Evolutionary conservation across 2,329 filamentous ascomycete genomes (phyloP).

Genomic region (Chaetomium globosum): DNA sequence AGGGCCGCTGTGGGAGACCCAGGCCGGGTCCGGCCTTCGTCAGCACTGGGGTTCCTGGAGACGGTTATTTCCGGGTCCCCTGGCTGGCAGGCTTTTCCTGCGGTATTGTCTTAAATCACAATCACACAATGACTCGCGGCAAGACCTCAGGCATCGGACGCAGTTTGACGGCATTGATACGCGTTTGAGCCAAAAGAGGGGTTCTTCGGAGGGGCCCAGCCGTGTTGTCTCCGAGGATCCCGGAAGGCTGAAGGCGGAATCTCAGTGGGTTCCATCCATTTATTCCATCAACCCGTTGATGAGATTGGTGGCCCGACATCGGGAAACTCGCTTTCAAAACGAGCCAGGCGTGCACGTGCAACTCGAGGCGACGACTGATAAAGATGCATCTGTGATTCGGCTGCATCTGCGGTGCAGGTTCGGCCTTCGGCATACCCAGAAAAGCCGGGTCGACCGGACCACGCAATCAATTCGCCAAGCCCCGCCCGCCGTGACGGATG

Average conservation of each 20-base stretch:
- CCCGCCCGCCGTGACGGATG: neutral
- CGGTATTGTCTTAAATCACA: constrained; percentile 8
- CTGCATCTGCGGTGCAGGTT: neutral
- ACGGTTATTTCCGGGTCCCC: constrained; percentile 14
- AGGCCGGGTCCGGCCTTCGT: constrained; percentile 4
- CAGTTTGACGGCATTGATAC: neutral
- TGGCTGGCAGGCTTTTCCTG: constrained; percentile 18
- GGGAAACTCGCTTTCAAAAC: constrained; percentile 3
- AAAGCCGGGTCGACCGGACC: constrained; percentile 1
- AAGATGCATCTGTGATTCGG: neutral
- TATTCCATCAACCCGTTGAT: neutral
- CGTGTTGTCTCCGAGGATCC: constrained; percentile 12
- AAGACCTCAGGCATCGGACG: neutral
- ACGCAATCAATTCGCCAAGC: constrained; percentile 9
- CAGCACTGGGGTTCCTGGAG: constrained; percentile 13
- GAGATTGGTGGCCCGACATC: constrained; percentile 9
- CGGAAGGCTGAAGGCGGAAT: constrained; percentile 8
- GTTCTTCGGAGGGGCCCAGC: neutral
- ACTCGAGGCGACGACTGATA: constrained; percentile 5
- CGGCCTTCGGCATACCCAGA: constrained; percentile 12
- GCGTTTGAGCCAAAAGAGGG: neutral
- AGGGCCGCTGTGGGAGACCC: constrained; percentile 7
- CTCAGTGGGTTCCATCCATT: neutral
- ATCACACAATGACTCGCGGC: constrained; percentile 19
- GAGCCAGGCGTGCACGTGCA: constrained; percentile 15